These are phyloP conservation scores for Avena insularis DNA, from an alignment of 176 grass and related monocot species.

Conservation along the genomic window DNA sequence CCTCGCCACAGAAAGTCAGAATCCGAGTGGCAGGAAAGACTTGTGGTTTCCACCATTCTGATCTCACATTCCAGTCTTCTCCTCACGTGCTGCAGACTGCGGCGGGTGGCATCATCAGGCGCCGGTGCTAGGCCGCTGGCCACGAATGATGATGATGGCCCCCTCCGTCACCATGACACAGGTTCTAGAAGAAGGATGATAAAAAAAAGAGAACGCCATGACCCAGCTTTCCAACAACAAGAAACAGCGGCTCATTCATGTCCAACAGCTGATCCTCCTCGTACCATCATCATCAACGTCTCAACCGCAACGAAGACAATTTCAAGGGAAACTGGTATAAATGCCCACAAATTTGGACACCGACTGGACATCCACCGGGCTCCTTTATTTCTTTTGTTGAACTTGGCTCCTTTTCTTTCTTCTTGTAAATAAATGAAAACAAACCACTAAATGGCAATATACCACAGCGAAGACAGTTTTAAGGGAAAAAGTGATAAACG, in stretches of 20 bases:
- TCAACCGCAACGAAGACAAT: neutral
- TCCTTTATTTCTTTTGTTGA: neutral
- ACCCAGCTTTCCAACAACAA: constrained; percentile 18
- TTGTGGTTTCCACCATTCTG: neutral
- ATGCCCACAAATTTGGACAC: constrained; percentile 20
- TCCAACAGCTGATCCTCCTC: neutral
- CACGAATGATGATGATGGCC: neutral
- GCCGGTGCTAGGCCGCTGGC: too few species aligned
- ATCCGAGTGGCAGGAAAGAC: neutral
- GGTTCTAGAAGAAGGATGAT: neutral
- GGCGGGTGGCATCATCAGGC: neutral
- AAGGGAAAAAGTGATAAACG: neutral
- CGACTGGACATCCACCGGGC: neutral
- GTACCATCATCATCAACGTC: constrained; percentile 1
- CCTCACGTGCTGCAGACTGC: neutral
- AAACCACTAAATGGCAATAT: neutral
- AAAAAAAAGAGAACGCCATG: neutral
- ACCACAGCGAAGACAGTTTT: neutral
- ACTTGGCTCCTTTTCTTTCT: too few species aligned
- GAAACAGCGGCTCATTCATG: neutral
- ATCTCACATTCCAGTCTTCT: neutral
- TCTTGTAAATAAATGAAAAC: too few species aligned
- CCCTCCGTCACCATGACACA: neutral
- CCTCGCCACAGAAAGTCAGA: too few species aligned
- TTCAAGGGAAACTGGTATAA: neutral